Evolutionary conservation across 495 filamentous ascomycete species (phyloP).

Genomic region (Alectoria sarmentosa): DNA sequence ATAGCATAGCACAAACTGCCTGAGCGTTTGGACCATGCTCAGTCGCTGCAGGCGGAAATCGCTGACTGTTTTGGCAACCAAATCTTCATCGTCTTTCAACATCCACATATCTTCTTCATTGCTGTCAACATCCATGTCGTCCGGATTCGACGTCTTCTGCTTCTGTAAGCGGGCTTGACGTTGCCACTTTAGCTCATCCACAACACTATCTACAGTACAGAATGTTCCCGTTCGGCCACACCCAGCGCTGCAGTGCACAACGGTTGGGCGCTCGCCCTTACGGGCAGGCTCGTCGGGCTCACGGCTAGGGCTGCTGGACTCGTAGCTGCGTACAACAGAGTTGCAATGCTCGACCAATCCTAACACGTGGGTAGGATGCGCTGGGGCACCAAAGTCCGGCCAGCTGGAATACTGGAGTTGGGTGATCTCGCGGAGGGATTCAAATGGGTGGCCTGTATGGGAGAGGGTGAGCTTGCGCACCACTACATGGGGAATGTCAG

Average conservation of each 20-base stretch:
- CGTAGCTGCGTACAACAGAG: constrained; percentile 36
- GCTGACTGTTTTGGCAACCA: constrained; percentile 78
- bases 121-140: constrained; percentile 42
- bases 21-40: constrained; percentile 94
- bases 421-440: constrained; percentile 84
- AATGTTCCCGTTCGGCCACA: constrained; percentile 95
- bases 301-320: constrained; percentile 24
- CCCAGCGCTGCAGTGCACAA: constrained; percentile 94
- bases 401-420: constrained; percentile 91
- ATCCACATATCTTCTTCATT: constrained; percentile 46
- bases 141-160: constrained; percentile 29
- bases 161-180: constrained; percentile 27
- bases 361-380: constrained; percentile 78
- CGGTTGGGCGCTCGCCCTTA: constrained; percentile 54
- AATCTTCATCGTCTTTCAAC: constrained; percentile 55
- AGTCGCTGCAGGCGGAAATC: constrained; percentile 83
- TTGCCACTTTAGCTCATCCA: constrained; percentile 87
- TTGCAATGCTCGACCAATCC: constrained; percentile 82
- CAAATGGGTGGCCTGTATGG: constrained; percentile 71
- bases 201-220: constrained; percentile 89
- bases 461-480: constrained; percentile 81
- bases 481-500: constrained; percentile 66
- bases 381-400: constrained; percentile 94
- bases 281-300: constrained; percentile 48
- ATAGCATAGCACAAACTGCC: constrained; percentile 94